Base-by-base conservation (phyloP, 2,329 filamentous ascomycete genomes). In the Fusarium goolgardi region DNA sequence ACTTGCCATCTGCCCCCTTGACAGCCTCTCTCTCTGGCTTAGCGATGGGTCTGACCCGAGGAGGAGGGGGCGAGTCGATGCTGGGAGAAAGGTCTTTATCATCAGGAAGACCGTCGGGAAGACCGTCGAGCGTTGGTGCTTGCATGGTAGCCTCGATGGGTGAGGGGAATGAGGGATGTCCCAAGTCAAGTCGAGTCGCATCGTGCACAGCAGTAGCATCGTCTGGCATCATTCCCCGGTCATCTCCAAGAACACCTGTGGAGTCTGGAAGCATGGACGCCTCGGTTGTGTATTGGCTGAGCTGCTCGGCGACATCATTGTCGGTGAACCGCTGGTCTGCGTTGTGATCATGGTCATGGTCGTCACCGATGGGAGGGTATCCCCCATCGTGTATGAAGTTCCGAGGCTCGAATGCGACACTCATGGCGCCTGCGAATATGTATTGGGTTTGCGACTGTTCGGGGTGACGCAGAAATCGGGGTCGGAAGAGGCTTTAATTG, bases 1-100 rank as follows among this genome's bases (percentile, higher is more conserved):
- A 96, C 75, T 92, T 90, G n/a, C 91, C 91, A 25, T 92, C 85
- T 1, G 82, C 76, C 70, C 93, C 93, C 78, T 88, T 89, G 6
- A 80, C 80, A 0, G 84, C 82, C 39, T 84, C 79, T 32, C 88
- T 85, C 31, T 86, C 83, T 0, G 88, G 88, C 71, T 90, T 90
- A 5, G 83, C 79, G 16, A 90, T 85, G 5, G 84, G 78, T 75
- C 87, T 87, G 67, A 80, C 78, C 25, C 85, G 82, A 10, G 77
- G 72, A 1, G 77, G 72, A 16, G 75, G 72, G 15, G 78, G 76
- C n/a, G 79, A 80, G 6, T 70, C 74, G 3, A 71, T 67, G 13
- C 63, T 69, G 2, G 76, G 78, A 6, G 77, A 78, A 2, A 75
- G 66, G 18, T 79, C 78, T 44, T 79, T 80, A 56, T 76, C 76